Conservation (phyloP, 2,329 filamentous ascomycete species). For the Alternaria incomplexa region DNA sequence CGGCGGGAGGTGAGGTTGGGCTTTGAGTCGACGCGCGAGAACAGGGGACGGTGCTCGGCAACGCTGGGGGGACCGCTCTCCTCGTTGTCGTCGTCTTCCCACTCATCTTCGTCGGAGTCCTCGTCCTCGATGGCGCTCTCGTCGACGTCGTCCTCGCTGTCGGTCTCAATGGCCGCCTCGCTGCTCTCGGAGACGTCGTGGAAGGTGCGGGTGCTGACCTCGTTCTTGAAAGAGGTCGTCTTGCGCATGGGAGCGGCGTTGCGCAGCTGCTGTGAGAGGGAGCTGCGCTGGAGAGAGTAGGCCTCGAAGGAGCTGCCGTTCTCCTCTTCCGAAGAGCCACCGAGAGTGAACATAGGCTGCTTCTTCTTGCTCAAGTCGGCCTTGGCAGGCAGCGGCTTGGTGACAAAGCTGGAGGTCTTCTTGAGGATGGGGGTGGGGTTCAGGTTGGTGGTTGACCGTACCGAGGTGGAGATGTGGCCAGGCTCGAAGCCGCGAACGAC, state of each 20-base stretch:
- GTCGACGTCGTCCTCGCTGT: slow-evolving; percentile 64
- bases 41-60: slow-evolving; percentile 74
- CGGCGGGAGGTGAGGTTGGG: slow-evolving; percentile 83
- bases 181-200: slow-evolving; percentile 62
- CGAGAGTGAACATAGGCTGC: slow-evolving; percentile 74
- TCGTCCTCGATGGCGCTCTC: slow-evolving; percentile 70
- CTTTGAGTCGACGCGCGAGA: slow-evolving; percentile 89
- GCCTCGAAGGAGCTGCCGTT: slow-evolving; percentile 78
- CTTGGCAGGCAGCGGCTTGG: slow-evolving; percentile 36
- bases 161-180: slow-evolving; percentile 64
- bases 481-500: slow-evolving; percentile 88
- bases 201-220: slow-evolving; percentile 72
- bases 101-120: slow-evolving; percentile 55
- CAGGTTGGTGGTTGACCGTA: slow-evolving; percentile 66
- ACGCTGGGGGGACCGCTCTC: slow-evolving; percentile 84
- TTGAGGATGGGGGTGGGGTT: slow-evolving; percentile 68
- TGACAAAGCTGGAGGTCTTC: slow-evolving; percentile 44
- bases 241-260: slow-evolving; percentile 65
- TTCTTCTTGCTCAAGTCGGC: slow-evolving; percentile 64
- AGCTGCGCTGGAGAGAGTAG: slow-evolving; percentile 59
- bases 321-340: slow-evolving; percentile 82
- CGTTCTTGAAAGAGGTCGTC: slow-evolving; percentile 80
- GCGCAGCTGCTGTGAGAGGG: slow-evolving; percentile 61
- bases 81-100: slow-evolving; percentile 70
- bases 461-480: slow-evolving; percentile 72